Evolutionary conservation across 176 grass and related monocot species (phyloP).

Genomic region (Phyllostachys edulis): DNA sequence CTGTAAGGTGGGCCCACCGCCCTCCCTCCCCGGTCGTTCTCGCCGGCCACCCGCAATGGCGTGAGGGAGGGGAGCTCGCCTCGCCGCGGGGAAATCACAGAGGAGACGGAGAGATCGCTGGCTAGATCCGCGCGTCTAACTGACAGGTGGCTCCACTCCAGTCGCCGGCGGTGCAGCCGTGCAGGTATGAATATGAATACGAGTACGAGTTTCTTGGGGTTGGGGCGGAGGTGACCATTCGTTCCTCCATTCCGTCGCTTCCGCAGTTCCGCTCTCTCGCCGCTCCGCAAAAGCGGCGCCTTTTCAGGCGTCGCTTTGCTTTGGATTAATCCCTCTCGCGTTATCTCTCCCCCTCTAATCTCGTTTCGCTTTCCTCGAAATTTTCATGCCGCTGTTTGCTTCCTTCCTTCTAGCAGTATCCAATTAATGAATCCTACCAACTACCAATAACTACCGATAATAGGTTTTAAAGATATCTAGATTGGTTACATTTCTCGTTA

Average conservation of each 20-base stretch:
- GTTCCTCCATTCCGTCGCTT: constrained; percentile 14
- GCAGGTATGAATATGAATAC: neutral
- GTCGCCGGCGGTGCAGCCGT: neutral
- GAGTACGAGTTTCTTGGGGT: neutral
- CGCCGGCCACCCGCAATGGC: neutral
- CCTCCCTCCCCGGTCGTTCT: neutral
- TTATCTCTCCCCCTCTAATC: neutral
- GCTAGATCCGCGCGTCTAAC: neutral
- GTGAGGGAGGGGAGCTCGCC: neutral
- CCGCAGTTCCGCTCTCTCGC: neutral
- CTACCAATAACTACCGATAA: too few relatives aligned
- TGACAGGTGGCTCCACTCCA: neutral
- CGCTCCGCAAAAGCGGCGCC: constrained; percentile 43
- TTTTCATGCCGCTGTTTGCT: neutral
- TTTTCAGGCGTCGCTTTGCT: constrained; percentile 21
- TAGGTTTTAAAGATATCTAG: too few relatives aligned
- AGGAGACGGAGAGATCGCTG: neutral
- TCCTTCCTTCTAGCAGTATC: neutral
- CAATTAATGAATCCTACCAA: neutral
- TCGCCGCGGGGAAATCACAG: neutral
- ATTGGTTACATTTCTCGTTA: neutral
- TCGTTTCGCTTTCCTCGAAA: neutral
- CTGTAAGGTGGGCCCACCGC: neutral
- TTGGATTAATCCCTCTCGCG: neutral
- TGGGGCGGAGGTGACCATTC: neutral